Base-by-base conservation (phyloP, 139 green algal genomes). In the Chlamydomonas sphaeroides region DNA sequence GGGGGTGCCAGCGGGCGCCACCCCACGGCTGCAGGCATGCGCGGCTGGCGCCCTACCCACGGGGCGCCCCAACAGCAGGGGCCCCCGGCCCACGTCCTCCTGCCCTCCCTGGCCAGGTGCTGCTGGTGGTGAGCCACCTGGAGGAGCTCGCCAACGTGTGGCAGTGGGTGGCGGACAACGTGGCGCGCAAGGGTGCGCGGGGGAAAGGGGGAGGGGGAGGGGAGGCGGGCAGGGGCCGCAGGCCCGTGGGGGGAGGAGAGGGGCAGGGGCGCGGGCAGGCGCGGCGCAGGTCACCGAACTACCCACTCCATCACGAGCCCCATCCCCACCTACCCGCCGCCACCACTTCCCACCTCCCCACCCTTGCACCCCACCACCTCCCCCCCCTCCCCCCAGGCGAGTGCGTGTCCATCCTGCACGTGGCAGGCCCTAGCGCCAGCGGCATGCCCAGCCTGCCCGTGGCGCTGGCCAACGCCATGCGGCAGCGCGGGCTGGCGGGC, bases 51-150 rank as follows among this genome's bases (percentile, higher is more conserved):
- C n/a, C n/a, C n/a, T n/a, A n/a, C n/a, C n/a, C n/a, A n/a, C n/a
- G n/a, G n/a, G n/a, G n/a, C n/a, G n/a, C n/a, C n/a, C n/a, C n/a
- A n/a, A n/a, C n/a, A n/a, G n/a, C n/a, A n/a, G n/a, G n/a, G n/a
- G n/a, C n/a, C n/a, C n/a, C n/a, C n/a, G n/a, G n/a, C n/a, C n/a
- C n/a, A n/a, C n/a, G n/a, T n/a, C n/a, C n/a, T n/a, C 14, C 45
- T 53, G 45, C 45, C 45, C 45, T 53, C 45, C 14, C 45, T 14
- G 11, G 11, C 45, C 45, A 82, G 61, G 70, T 82, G 41, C 62
- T 86, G 71, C 71, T 83, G 49, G 71, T 86, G 63, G 81, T 86
- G 23, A 77, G 76, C 49, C 53, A 86, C 42, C 72, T 86, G 48
- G 49, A 79, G 49, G 81, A 86, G 70, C 62, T 86, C 65, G 81